A percentile compares a stretch with the other conserved stretches of the same genome.
These are phyloP conservation scores for Leccinum griseonigrum DNA, from an alignment of 1,284 basidiomycete genomes.

Conservation along the genomic window DNA sequence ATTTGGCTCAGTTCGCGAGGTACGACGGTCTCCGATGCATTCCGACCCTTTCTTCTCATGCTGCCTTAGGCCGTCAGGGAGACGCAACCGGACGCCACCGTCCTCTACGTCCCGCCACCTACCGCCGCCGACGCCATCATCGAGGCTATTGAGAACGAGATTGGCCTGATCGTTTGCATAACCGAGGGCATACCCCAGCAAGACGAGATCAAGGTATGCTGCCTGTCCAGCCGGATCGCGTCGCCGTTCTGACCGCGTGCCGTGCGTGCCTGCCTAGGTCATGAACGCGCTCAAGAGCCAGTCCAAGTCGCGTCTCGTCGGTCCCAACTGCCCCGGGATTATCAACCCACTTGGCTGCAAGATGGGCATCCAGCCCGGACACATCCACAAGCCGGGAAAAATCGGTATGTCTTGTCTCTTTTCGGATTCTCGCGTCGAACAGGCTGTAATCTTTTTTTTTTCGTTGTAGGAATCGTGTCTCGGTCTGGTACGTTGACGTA, in stretches of 20 bases:
- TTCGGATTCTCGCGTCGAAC: background rate
- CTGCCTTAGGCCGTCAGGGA: slow-evolving; percentile 75
- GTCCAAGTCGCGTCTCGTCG: slow-evolving; percentile 91
- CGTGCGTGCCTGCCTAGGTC: slow-evolving; percentile 49
- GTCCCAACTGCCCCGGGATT: slow-evolving; percentile 98
- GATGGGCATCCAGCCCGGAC: slow-evolving; percentile 99
- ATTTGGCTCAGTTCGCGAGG: slow-evolving; percentile 92
- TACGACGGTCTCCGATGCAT: slow-evolving; percentile 33
- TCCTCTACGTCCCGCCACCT: slow-evolving; percentile 95
- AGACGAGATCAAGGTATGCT: slow-evolving; percentile 84
- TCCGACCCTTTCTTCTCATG: slow-evolving; percentile 1
- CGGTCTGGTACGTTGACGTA: slow-evolving; percentile 94
- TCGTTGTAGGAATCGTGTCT: slow-evolving; percentile 83
- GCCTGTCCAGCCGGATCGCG: slow-evolving; percentile 2
- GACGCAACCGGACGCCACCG: slow-evolving; percentile 84
- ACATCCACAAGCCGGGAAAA: slow-evolving; percentile 94
- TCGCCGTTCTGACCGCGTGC: slow-evolving; percentile 7
- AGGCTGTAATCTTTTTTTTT: background rate
- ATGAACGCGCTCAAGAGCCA: slow-evolving; percentile 94
- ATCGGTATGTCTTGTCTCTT: slow-evolving; percentile 58
- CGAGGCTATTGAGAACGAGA: slow-evolving; percentile 97
- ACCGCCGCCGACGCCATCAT: slow-evolving; percentile 93
- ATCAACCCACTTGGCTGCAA: slow-evolving; percentile 98
- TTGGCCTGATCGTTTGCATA: slow-evolving; percentile 94
- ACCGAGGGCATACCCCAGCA: slow-evolving; percentile 97